Base-by-base conservation (phyloP, 352 stramenopile genomes). In the Pythium vanterpoolii region DNA sequence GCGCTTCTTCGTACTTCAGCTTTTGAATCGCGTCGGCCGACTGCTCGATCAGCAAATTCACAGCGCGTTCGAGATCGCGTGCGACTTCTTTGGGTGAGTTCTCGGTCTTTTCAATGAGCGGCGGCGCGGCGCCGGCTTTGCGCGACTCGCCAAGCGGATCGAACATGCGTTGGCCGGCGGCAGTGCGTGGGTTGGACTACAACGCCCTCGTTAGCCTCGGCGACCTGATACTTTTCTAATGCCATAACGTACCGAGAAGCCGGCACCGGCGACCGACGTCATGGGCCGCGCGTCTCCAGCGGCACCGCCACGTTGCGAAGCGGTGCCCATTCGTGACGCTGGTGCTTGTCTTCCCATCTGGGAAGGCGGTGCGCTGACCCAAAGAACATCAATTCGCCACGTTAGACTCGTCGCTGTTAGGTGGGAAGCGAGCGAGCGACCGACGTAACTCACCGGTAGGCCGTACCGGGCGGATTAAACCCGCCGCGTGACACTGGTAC, bases 31-130 rank as follows among this genome's bases (percentile, higher is more conserved):
- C 70, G 31, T 90, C 76, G 4, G 90, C 87, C n/a, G 72, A 96
- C 60, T 96, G 81, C 56, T 98, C 96, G 50, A 98, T 87, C 18
- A 98, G 73, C 30, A 73, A 58, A 62, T 98, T 96, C 30, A 99
- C 93, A 11, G 89, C 71, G 13, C 86, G 83, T 64, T 98, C 94
- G 47, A 98, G 74, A 38, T 98, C 79, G 34, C 91, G 90, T 0
- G 94, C 90, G 10, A 93, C 82, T 59, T 98, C 91, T 49, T 98
- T 96, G 1, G 89, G 89, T 13, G 86, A 94, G 36, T 96, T 97
- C 52, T 98, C 92, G 6, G 73, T 78, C 69, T 97, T 98, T 57
- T 97, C 91, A 10, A 90, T 77, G 1, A 98, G 72, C 23, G 81
- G 67, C 34, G 89, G 82, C 23, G 91, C 73, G 2, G 90, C 86